Percentiles rank a stretch among this genome's conserved stretches.
phyloP scores from a whole-genome alignment of 371 early-diverging fungal genomes.

The Quaeritorhiza haematococci region DNA sequence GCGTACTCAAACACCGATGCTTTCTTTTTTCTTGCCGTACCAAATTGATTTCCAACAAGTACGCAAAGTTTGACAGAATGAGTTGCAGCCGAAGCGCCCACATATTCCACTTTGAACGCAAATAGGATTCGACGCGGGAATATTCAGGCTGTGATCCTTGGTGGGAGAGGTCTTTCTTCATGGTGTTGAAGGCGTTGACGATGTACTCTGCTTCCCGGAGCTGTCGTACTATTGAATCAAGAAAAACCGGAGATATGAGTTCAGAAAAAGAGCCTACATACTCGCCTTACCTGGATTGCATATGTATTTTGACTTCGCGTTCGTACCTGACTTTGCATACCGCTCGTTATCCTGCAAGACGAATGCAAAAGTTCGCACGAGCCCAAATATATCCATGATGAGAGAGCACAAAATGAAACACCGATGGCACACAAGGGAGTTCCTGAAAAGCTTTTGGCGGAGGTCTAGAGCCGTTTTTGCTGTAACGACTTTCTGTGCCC shows the following conservation, averaged over 20 bases:
- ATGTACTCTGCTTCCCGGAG: conserved; percentile 48
- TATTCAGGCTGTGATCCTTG: conserved; percentile 39
- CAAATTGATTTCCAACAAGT: conserved; percentile 27
- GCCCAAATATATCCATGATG: conserved; percentile 30
- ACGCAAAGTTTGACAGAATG: conserved; percentile 21
- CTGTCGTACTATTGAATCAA: conserved; percentile 27
- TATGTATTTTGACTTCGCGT: no score
- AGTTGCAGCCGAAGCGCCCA: conserved; percentile 36
- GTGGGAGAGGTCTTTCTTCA: conserved; percentile 44
- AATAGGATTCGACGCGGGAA: conserved; percentile 25
- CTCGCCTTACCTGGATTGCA: no score
- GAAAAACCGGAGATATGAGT: no score
- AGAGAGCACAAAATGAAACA: conserved; percentile 30
- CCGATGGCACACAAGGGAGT: conserved; percentile 23
- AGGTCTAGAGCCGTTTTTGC: conserved; percentile 26
- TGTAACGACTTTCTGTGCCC: no score
- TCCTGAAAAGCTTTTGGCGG: conserved; percentile 24
- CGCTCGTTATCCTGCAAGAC: conserved; percentile 40
- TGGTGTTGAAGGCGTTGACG: conserved; percentile 30
- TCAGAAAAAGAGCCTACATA: no score
- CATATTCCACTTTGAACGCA: conserved; percentile 33
- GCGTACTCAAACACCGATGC: no score
- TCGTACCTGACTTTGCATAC: conserved; percentile 30
- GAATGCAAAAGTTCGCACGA: conserved; percentile 29
- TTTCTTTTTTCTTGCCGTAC: conserved; percentile 8